Evolutionary conservation across 306 rosid species (phyloP).

Genomic region (Vigna angularis): DNA sequence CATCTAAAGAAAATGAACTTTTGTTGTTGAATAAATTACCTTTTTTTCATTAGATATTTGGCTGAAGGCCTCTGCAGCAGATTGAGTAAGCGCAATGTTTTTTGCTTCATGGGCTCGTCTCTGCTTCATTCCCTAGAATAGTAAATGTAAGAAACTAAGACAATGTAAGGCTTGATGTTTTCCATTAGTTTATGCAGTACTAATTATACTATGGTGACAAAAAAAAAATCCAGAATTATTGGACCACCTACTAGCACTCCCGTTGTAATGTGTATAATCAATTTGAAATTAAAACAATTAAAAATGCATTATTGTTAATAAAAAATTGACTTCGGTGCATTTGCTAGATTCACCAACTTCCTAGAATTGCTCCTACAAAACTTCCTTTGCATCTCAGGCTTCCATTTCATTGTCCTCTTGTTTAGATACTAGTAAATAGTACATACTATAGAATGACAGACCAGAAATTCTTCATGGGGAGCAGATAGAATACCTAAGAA

Average conservation of each 20-base stretch:
- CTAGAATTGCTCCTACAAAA: neutral
- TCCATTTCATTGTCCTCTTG: conserved; percentile 10
- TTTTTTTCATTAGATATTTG: conserved; percentile 63
- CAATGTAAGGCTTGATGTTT: neutral
- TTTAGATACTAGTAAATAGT: neutral
- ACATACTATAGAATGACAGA: neutral
- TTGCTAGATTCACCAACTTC: neutral
- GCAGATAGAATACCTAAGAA: neutral
- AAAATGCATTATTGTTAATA: neutral
- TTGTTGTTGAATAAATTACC: conserved; percentile 44
- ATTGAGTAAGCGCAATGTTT: conserved; percentile 64
- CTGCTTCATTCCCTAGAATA: conserved; percentile 33
- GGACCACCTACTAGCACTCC: neutral
- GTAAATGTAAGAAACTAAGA: conserved; percentile 26
- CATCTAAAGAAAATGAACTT: conserved; percentile 8
- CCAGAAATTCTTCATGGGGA: neutral
- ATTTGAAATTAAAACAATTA: neutral
- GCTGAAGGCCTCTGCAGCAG: conserved; percentile 68
- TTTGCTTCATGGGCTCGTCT: conserved; percentile 56
- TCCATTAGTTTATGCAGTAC: neutral
- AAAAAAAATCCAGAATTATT: neutral
- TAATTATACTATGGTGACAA: neutral
- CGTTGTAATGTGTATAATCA: neutral
- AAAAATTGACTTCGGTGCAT: neutral
- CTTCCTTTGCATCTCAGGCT: neutral